These are phyloP conservation scores for Seminavis robusta DNA, from an alignment of 108 stramenopile species.

Conservation along the genomic window DNA sequence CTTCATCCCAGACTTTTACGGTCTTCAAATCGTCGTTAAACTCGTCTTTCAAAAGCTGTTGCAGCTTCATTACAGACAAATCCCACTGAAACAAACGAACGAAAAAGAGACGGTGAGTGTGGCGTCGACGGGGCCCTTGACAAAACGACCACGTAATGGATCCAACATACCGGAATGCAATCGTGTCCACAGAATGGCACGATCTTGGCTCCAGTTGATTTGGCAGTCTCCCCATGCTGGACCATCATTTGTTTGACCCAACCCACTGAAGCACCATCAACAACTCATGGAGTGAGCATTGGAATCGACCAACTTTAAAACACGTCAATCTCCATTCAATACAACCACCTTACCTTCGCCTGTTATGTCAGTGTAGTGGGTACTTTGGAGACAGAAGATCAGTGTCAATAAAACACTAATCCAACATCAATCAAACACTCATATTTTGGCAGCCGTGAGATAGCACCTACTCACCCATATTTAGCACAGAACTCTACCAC, in stretches of 20 bases:
- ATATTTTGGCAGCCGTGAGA: no score
- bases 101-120: no score
- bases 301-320: slow-evolving; percentile 19
- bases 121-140: no score
- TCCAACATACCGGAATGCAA: no score
- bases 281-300: slow-evolving; percentile 5
- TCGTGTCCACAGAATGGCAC: slow-evolving; percentile 84
- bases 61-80: slow-evolving; percentile 44
- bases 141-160: no score
- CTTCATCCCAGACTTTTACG: slow-evolving; percentile 51
- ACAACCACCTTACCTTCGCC: slow-evolving; percentile 23
- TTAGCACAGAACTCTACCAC: slow-evolving; percentile 84
- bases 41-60: slow-evolving; percentile 30
- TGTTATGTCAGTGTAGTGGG: slow-evolving; percentile 92
- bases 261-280: slow-evolving; percentile 33
- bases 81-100: no score
- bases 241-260: slow-evolving; percentile 85
- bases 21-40: slow-evolving; percentile 22
- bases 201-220: slow-evolving; percentile 67
- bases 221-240: slow-evolving; percentile 52
- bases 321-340: not conserved
- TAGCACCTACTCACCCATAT: no score
- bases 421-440: no score
- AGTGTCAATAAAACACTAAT: no score
- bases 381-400: no score